These are phyloP conservation scores for Suillus discolor DNA, from an alignment of 768 basidiomycete genomes.

Conservation along the genomic window DNA sequence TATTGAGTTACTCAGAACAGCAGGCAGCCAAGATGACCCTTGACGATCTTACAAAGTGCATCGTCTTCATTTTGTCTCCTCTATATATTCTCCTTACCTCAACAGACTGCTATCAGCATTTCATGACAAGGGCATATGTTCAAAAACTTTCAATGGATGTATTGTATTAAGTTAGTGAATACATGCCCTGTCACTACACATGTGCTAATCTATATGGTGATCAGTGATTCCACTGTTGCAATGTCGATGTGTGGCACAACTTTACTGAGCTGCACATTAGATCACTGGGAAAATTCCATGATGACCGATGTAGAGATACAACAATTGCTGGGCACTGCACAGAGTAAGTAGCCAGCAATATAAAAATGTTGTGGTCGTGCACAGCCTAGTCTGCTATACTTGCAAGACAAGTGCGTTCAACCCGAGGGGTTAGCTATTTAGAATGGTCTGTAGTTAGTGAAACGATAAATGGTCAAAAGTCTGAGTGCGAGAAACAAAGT, in stretches of 20 bases:
- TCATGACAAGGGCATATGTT: neutral
- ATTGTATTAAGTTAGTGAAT: neutral
- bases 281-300: slow-evolving; percentile 26
- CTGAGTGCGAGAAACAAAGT: too few relatives aligned
- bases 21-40: slow-evolving; percentile 93
- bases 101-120: slow-evolving; percentile 35
- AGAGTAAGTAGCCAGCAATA: too few relatives aligned
- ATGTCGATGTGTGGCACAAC: neutral
- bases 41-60: slow-evolving; percentile 86
- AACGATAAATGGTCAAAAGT: too few relatives aligned
- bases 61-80: slow-evolving; percentile 10
- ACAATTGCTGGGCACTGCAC: too few relatives aligned
- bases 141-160: neutral
- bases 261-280: neutral
- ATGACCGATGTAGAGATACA: too few relatives aligned
- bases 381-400: too few relatives aligned
- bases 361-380: too few relatives aligned
- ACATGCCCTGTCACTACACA: neutral
- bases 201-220: neutral
- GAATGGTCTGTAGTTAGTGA: too few relatives aligned
- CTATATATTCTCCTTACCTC: slow-evolving; percentile 50
- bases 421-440: too few relatives aligned
- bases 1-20: slow-evolving; percentile 57
- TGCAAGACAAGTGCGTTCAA: too few relatives aligned
- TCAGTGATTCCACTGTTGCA: neutral